Percentiles rank a stretch among this genome's conserved stretches.
phyloP scores from a whole-genome alignment of 2,329 filamentous ascomycete genomes.

The Plenodomus tracheiphilus region DNA sequence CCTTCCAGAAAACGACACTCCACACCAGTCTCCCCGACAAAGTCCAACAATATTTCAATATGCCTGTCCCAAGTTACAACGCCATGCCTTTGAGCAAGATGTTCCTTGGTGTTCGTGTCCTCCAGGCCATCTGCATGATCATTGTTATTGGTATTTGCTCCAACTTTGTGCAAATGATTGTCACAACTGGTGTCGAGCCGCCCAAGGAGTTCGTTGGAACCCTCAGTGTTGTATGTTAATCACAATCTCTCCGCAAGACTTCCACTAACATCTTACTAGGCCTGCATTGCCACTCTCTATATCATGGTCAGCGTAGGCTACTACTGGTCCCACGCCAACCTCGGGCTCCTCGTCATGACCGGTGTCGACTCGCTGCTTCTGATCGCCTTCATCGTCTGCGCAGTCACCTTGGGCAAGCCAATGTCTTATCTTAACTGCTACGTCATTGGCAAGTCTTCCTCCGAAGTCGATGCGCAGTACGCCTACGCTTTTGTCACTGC shows the following conservation, averaged over 20 bases:
- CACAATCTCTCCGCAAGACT: background rate
- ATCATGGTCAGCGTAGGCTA: slow-evolving; percentile 69
- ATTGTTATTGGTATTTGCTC: slow-evolving; percentile 77
- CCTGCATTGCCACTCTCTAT: slow-evolving; percentile 79
- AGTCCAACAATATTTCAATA: slow-evolving; percentile 39
- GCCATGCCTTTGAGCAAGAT: slow-evolving; percentile 71
- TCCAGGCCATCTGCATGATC: slow-evolving; percentile 73
- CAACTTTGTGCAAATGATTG: slow-evolving; percentile 80
- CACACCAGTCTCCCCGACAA: slow-evolving; percentile 8
- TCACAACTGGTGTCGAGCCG: slow-evolving; percentile 64
- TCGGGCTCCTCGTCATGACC: slow-evolving; percentile 74
- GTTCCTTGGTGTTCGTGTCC: slow-evolving; percentile 72
- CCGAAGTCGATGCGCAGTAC: slow-evolving; percentile 49
- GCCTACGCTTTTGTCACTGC: slow-evolving; percentile 59
- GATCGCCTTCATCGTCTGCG: slow-evolving; percentile 76
- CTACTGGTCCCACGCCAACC: slow-evolving; percentile 77
- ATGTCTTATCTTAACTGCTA: slow-evolving; percentile 77
- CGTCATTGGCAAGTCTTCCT: slow-evolving; percentile 53
- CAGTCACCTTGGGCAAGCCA: slow-evolving; percentile 77
- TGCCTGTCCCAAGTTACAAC: slow-evolving; percentile 65
- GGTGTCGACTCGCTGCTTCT: slow-evolving; percentile 70
- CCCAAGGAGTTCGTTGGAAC: slow-evolving; percentile 77
- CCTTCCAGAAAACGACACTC: slow-evolving; percentile 20
- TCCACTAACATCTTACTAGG: slow-evolving; percentile 54
- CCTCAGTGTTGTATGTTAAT: slow-evolving; percentile 71